Evolutionary conservation across 2,329 filamentous ascomycete genomes (phyloP), one percentile per base, ranked within the genome.

Genomic region (Xylaria sp.): DNA sequence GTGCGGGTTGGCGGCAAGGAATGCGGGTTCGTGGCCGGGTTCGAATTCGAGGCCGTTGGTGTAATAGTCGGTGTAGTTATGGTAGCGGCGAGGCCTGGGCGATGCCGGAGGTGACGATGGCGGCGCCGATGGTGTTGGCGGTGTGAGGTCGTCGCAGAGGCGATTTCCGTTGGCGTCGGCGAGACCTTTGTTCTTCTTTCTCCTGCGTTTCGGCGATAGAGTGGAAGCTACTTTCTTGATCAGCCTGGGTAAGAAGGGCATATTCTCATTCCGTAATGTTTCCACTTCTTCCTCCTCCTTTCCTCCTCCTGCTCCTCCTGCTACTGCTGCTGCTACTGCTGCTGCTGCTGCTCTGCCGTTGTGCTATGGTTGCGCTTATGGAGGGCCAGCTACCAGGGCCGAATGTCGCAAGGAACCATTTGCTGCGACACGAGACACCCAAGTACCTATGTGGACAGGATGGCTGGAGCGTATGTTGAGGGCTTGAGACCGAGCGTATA

Each of bases 181-280:
- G 10, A 23, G 32, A n/a, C 13, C 52, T 32, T 39, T 37, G 34
- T 44, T 50, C 54, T 70, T 71, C 46, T 71, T 72, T 51, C 28
- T 71, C 32, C 66, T 44, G 39, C 61, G 72, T 41, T 58, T 73
- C 60, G 65, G 57, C 46, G 72, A 70, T 69, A 76, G 63, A 50
- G 48, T 48, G 60, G 70, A 72, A 55, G 68, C 74, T 76, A 74
- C 63, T 72, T 69, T 74, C 57, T 60, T 72, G 37, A 74, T 77
- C 70, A 77, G 76, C 62, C 70, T 77, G 50, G 70, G 70, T 25
- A 76, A 55, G 18, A 70, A 34, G 58, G 68, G 46, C 61, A 46
- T 28, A 18, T 37, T 60, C n/a, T 28, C 6, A n/a, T 51, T 13
- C 2, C 13, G 34, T 23, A 32, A 13, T n/a, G 12, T 60, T 62